Conservation (phyloP, 2,329 filamentous ascomycete genomes). For the Xylariomycetidae sp. region DNA sequence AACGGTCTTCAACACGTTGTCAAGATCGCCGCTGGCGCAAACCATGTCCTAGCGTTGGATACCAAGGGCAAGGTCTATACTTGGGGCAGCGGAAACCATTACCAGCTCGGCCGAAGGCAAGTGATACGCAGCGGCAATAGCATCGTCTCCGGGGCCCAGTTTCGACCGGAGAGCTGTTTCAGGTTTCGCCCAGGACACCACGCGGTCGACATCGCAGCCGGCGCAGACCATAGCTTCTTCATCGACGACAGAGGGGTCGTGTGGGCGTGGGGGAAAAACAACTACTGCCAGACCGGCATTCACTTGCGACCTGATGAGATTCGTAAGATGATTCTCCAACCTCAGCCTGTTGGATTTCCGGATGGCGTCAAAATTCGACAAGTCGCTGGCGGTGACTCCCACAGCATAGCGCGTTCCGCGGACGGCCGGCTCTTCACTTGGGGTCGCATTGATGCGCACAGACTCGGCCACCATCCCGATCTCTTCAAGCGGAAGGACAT, state of each 20-base stretch:
- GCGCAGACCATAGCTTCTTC: constrained; percentile 66
- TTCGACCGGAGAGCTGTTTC: constrained; percentile 35
- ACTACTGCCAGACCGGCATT: constrained; percentile 64
- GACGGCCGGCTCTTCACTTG: constrained; percentile 38
- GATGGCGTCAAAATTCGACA: constrained; percentile 56
- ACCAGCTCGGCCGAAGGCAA: constrained; percentile 62
- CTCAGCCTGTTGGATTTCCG: constrained; percentile 61
- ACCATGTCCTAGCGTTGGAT: constrained; percentile 63
- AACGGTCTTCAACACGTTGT: constrained; percentile 56
- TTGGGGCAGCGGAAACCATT: constrained; percentile 77
- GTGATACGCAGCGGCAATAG: constrained; percentile 27
- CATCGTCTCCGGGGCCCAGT: constrained; percentile 18
- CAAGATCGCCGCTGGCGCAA: constrained; percentile 58
- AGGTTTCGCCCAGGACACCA: constrained; percentile 46
- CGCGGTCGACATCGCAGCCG: constrained; percentile 48
- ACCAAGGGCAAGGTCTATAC: constrained; percentile 63
- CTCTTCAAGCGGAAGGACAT: constrained; percentile 46
- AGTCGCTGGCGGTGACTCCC: constrained; percentile 66
- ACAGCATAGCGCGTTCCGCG: constrained; percentile 46
- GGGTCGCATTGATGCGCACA: constrained; percentile 41
- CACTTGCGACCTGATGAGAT: constrained; percentile 58
- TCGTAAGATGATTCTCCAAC: constrained; percentile 66
- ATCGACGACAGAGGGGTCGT: constrained; percentile 60
- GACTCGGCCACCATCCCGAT: constrained; percentile 55
- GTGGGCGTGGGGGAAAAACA: constrained; percentile 68